A percentile compares a stretch with the other conserved stretches of the same genome.
Evolutionary conservation across 345 rosid species (phyloP).

Genomic region (Hibiscus trionum): DNA sequence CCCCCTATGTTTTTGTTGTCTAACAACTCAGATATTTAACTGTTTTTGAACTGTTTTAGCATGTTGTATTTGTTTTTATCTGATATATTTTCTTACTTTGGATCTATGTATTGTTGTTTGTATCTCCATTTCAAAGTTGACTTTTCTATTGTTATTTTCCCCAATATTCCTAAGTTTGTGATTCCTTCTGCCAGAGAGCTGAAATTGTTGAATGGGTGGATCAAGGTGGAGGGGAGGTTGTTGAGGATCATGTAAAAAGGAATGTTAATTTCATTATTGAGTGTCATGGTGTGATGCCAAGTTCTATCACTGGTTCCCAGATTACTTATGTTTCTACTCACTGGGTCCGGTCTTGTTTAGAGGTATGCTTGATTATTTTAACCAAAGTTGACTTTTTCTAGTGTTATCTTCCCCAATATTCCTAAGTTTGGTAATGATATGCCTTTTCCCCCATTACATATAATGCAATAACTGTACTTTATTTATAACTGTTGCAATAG

Average conservation of each 20-base stretch:
- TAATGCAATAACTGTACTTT: background rate
- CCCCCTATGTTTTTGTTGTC: background rate
- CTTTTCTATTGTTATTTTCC: background rate
- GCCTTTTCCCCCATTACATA: background rate
- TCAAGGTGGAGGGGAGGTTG: conserved; percentile 83
- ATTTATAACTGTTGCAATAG: background rate
- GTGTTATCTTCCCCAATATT: too few relatives aligned
- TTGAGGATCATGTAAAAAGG: conserved; percentile 28
- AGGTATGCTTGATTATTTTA: conserved; percentile 37
- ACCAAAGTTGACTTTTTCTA: too few relatives aligned
- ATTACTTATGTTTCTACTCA: conserved; percentile 75
- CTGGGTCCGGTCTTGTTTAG: conserved; percentile 86
- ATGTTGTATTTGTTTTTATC: background rate
- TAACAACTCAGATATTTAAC: background rate
- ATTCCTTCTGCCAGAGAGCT: conserved; percentile 46
- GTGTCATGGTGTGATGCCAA: conserved; percentile 55
- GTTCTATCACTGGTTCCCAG: conserved; percentile 19
- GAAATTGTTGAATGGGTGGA: conserved; percentile 78
- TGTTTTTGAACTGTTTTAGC: background rate
- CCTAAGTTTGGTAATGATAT: background rate
- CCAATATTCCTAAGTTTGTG: conserved; percentile 6
- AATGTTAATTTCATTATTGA: conserved; percentile 56
- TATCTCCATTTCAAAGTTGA: background rate
- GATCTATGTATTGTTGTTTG: background rate
- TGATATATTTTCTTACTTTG: background rate